phyloP scores from a whole-genome alignment of 2,329 filamentous ascomycete genomes.

The Stagonosporopsis cucurbitacearum region DNA sequence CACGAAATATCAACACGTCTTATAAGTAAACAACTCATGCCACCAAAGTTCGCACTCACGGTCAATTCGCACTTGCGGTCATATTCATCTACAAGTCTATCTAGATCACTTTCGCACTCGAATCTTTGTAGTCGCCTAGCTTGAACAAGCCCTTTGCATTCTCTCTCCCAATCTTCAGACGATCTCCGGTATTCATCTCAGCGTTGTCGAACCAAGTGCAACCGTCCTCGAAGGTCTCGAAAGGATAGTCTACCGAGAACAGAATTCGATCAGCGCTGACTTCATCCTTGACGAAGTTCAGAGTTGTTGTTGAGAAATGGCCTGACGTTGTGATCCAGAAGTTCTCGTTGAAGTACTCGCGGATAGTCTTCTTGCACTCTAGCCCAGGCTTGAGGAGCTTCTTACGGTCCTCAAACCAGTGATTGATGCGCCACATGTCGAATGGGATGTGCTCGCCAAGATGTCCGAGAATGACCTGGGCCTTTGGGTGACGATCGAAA shows the following conservation, averaged over 20 bases:
- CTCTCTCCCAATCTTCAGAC: conserved; percentile 54
- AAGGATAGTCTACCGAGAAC: conserved; percentile 63
- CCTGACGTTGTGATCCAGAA: conserved; percentile 65
- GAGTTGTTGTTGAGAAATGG: conserved; percentile 61
- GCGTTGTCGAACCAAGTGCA: conserved; percentile 54
- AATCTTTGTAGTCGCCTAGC: conserved; percentile 31
- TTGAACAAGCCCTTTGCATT: conserved; percentile 55
- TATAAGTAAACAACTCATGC: neutral
- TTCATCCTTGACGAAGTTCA: conserved; percentile 59
- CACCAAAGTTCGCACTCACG: neutral
- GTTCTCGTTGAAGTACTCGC: conserved; percentile 62
- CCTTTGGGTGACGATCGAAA: conserved; percentile 56
- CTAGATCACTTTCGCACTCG: conserved; percentile 25
- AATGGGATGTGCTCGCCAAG: conserved; percentile 59
- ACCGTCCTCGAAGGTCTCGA: conserved; percentile 48
- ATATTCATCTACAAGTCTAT: neutral
- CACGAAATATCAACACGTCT: too few relatives aligned
- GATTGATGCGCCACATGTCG: conserved; percentile 53
- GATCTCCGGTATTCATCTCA: conserved; percentile 48
- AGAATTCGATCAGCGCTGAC: conserved; percentile 59
- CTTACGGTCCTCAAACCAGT: conserved; percentile 61
- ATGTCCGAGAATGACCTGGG: conserved; percentile 58
- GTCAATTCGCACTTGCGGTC: neutral
- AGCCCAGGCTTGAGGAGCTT: conserved; percentile 31
- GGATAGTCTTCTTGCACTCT: conserved; percentile 56